These are phyloP conservation scores for Exophiala bonariae DNA, from an alignment of 2,329 filamentous ascomycete genomes.

Conservation along the genomic window DNA sequence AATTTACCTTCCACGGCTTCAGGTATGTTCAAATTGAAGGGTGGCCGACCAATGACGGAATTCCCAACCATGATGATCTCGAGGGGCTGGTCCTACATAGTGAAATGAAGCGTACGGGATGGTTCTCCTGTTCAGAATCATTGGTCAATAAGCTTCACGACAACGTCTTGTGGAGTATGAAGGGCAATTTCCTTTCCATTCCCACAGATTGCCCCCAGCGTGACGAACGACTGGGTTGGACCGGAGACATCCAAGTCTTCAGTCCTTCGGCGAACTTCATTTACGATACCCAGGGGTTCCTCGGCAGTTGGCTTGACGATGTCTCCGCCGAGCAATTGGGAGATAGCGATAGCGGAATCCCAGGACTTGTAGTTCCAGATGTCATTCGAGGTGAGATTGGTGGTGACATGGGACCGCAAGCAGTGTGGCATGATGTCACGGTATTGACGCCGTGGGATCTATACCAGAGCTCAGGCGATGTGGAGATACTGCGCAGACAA, in stretches of 20 bases:
- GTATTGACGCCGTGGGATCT: constrained; percentile 39
- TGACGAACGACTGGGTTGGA: constrained; percentile 58
- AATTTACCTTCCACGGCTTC: constrained; percentile 56
- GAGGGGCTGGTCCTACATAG: constrained; percentile 50
- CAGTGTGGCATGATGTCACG: constrained; percentile 42
- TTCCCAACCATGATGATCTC: constrained; percentile 26
- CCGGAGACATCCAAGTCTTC: constrained; percentile 54
- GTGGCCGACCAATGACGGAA: constrained; percentile 35
- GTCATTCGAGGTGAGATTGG: constrained; percentile 12
- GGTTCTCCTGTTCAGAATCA: constrained; percentile 53
- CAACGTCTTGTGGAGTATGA: constrained; percentile 59
- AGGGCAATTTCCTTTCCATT: constrained; percentile 58
- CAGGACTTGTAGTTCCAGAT: constrained; percentile 36
- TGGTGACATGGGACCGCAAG: constrained; percentile 25
- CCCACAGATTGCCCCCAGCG: constrained; percentile 61
- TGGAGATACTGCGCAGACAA: constrained; percentile 36
- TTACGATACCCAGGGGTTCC: constrained; percentile 54
- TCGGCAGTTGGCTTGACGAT: constrained; percentile 52
- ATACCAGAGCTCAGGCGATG: constrained; percentile 37
- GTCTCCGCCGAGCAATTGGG: constrained; percentile 39
- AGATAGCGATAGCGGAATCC: constrained; percentile 23
- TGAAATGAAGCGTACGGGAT: constrained; percentile 53
- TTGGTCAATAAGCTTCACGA: constrained; percentile 56
- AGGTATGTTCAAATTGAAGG: constrained; percentile 52
- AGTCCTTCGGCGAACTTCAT: constrained; percentile 54